Evolutionary conservation across 495 filamentous ascomycete species (phyloP).

Genomic region (Aspergillus carlsbadensis): DNA sequence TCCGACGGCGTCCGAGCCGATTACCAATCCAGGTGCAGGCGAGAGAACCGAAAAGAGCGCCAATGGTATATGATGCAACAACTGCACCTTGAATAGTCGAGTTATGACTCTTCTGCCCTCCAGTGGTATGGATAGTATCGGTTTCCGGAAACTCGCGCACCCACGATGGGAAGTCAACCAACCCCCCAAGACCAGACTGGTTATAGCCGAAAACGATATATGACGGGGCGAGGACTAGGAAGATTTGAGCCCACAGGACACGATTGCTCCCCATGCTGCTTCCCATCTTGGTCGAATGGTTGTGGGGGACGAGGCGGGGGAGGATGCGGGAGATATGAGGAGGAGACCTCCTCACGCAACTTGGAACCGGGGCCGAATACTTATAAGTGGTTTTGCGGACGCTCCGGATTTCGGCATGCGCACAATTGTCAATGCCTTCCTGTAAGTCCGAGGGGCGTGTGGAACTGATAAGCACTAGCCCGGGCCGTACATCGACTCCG

Average conservation of each 20-base stretch:
- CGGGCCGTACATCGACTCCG: no score
- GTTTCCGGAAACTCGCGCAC: constrained; percentile 47
- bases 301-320: no score
- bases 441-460: no score
- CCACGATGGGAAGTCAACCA: constrained; percentile 31
- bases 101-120: constrained; percentile 31
- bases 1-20: constrained; percentile 30
- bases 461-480: no score
- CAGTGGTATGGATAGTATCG: constrained; percentile 43
- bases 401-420: no score
- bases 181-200: constrained; percentile 40
- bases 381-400: no score
- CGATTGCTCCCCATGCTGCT: background rate
- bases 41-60: constrained; percentile 33
- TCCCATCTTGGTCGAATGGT: no score
- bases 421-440: no score
- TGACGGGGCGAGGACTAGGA: background rate
- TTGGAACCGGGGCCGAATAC: no score
- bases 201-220: constrained; percentile 47
- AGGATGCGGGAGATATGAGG: no score
- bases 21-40: constrained; percentile 29
- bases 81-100: constrained; percentile 33
- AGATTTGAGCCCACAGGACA: background rate
- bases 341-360: no score
- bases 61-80: constrained; percentile 32